A percentile compares a stretch with the other conserved stretches of the same genome.
These are phyloP conservation scores for Yamadazyma sp. DNA, from an alignment of 1,139 yeast genomes.

Conservation along the genomic window DNA sequence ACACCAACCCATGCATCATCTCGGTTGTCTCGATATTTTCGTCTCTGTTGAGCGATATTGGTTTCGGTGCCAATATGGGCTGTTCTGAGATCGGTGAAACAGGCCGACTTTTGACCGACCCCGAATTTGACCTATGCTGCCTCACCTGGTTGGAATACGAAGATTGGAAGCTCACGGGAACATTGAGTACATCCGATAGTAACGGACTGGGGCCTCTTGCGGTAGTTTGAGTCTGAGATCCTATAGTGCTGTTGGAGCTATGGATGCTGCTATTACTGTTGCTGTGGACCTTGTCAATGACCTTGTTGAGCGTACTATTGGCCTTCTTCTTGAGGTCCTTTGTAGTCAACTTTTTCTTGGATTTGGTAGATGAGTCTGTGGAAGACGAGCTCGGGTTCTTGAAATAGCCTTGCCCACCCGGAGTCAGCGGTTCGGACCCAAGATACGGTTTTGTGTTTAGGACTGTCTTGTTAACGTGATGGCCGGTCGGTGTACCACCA, in stretches of 20 bases:
- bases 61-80: slow-evolving; percentile 10
- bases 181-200: slow-evolving; percentile 14
- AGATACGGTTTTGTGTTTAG: slow-evolving; percentile 10
- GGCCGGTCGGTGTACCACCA: not conserved
- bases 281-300: slow-evolving; percentile 8
- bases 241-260: not conserved
- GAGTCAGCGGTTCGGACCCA: slow-evolving; percentile 14
- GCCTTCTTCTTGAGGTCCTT: slow-evolving; percentile 9
- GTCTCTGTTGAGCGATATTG: slow-evolving; percentile 4
- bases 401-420: slow-evolving; percentile 8
- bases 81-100: slow-evolving; percentile 22
- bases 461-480: slow-evolving; percentile 6
- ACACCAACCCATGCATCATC: not conserved
- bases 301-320: slow-evolving; percentile 6
- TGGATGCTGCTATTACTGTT: not conserved
- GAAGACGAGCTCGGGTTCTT: slow-evolving; percentile 9
- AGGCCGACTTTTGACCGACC: slow-evolving; percentile 23
- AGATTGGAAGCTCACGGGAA: slow-evolving; percentile 19
- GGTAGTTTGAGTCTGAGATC: not conserved
- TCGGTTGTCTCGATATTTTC: not conserved
- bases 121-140: slow-evolving; percentile 33
- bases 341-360: slow-evolving; percentile 12
- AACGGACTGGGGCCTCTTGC: slow-evolving; percentile 9
- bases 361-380: slow-evolving; percentile 11
- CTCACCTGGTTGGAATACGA: slow-evolving; percentile 37